Conservation (phyloP, 352 stramenopile genomes). For the Phytophthora citrophthora region DNA sequence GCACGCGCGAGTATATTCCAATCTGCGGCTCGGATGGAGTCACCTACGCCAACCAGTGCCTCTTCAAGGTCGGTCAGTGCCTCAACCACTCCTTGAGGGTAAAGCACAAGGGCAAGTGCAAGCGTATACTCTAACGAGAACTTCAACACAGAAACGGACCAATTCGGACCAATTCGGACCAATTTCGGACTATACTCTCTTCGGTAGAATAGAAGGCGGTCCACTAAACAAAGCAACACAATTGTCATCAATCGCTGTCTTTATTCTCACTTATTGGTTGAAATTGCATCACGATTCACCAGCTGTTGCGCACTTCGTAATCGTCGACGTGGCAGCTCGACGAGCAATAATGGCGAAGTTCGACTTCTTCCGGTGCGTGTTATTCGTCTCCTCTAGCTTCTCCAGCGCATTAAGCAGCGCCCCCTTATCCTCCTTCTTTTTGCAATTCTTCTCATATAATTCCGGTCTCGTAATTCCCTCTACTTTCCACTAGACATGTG, state of each 20-base stretch:
- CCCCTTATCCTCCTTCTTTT: background rate
- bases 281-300: background rate
- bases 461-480: slow-evolving; percentile 16
- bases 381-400: background rate
- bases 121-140: background rate
- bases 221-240: background rate
- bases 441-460: slow-evolving; percentile 11
- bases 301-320: slow-evolving; percentile 12
- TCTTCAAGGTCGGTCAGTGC: slow-evolving; percentile 10
- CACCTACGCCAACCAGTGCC: slow-evolving; percentile 11
- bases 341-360: slow-evolving; percentile 39
- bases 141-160: too few species aligned
- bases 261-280: slow-evolving; percentile 1
- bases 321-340: slow-evolving; percentile 30
- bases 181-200: background rate
- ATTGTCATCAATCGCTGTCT: background rate
- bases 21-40: slow-evolving; percentile 11
- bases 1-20: slow-evolving; percentile 20
- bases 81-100: slow-evolving; percentile 3
- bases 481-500: slow-evolving; percentile 53
- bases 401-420: background rate
- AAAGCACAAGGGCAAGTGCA: slow-evolving; percentile 5
- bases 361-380: slow-evolving; percentile 72
- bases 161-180: too few species aligned
- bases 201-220: background rate